Evolutionary conservation across 106 monocot genomes (phyloP).

Genomic region (Agapanthus africanus): DNA sequence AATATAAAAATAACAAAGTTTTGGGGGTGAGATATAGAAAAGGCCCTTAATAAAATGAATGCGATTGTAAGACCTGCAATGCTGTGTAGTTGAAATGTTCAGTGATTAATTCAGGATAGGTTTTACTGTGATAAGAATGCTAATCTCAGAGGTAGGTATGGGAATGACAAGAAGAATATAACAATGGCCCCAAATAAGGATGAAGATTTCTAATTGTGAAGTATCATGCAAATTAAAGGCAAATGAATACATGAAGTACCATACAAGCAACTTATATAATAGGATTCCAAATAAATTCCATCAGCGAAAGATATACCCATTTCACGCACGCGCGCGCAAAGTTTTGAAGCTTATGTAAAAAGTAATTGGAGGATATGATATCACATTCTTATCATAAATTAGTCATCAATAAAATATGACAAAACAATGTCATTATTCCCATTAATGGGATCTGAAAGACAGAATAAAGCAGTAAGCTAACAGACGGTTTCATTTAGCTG

Average conservation of each 20-base stretch:
- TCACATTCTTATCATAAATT: not conserved
- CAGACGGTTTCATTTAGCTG: not conserved
- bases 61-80: not conserved
- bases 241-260: not conserved
- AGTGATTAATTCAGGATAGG: not conserved
- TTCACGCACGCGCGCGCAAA: too few relatives aligned
- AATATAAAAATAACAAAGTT: too few relatives aligned
- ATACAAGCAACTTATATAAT: too few relatives aligned
- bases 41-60: not conserved
- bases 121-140: not conserved
- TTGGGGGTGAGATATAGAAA: too few relatives aligned
- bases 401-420: not conserved
- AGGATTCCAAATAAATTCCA: not conserved
- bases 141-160: not conserved
- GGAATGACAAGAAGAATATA: not conserved
- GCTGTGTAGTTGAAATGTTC: not conserved
- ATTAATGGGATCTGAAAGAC: not conserved
- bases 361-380: not conserved
- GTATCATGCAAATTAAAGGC: not conserved
- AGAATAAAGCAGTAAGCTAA: not conserved
- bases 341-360: not conserved
- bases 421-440: not conserved
- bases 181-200: not conserved
- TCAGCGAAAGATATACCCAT: not conserved
- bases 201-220: not conserved